These are phyloP conservation scores for Albugo laibachii DNA, from an alignment of 352 stramenopile species.

Conservation along the genomic window DNA sequence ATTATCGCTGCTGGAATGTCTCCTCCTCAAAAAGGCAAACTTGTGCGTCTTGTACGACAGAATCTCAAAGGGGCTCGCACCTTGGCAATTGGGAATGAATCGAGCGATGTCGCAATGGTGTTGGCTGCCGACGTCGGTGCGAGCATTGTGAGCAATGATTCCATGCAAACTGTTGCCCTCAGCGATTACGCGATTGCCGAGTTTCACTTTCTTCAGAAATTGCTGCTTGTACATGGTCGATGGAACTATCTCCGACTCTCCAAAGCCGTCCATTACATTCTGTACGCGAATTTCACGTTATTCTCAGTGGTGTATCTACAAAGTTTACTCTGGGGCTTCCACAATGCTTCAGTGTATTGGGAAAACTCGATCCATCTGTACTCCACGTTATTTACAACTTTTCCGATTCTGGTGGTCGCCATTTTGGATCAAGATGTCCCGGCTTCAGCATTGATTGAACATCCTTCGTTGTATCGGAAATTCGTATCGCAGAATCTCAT, in stretches of 20 bases:
- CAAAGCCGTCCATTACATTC: constrained; percentile 68
- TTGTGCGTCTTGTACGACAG: constrained; percentile 87
- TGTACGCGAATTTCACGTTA: constrained; percentile 87
- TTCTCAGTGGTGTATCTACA: constrained; percentile 69
- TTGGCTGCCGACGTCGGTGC: constrained; percentile 97
- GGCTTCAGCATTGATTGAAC: constrained; percentile 37
- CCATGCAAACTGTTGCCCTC: constrained; percentile 70
- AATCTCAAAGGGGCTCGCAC: constrained; percentile 58
- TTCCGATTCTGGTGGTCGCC: constrained; percentile 85
- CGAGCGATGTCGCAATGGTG: constrained; percentile 99
- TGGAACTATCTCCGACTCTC: constrained; percentile 74
- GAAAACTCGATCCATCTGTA: constrained; percentile 75
- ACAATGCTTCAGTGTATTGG: constrained; percentile 54
- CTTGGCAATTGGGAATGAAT: constrained; percentile 95
- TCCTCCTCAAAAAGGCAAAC: constrained; percentile 83
- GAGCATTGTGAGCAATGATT: constrained; percentile 97
- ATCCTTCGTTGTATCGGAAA: constrained; percentile 62
- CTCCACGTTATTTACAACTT: constrained; percentile 51
- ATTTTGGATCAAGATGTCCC: constrained; percentile 73
- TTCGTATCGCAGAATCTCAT: constrained; percentile 5
- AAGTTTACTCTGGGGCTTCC: too few species aligned
- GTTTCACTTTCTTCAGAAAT: constrained; percentile 52
- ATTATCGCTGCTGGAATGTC: constrained; percentile 77
- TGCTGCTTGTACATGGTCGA: constrained; percentile 63
- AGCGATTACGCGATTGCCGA: constrained; percentile 74